These are phyloP conservation scores for Trichaptum fuscoviolaceum DNA, from an alignment of 768 basidiomycete species.

Conservation along the genomic window DNA sequence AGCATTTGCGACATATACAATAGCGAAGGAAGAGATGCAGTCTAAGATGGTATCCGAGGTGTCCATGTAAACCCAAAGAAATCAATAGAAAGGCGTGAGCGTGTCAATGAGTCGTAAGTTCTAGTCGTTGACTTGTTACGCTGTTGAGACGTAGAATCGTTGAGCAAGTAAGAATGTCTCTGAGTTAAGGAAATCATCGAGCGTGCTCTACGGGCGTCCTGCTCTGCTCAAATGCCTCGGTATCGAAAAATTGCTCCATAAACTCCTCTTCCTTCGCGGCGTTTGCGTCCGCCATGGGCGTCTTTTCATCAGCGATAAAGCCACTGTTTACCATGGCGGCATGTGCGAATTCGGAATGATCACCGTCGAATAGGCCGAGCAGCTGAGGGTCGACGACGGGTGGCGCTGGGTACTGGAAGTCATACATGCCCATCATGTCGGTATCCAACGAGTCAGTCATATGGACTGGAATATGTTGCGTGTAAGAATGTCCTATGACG, in stretches of 20 bases:
- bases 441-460: neutral
- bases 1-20: neutral
- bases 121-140: neutral
- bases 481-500: neutral
- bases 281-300: neutral
- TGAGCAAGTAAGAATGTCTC: neutral
- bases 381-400: neutral
- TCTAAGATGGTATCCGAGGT: neutral
- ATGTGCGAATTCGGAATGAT: neutral
- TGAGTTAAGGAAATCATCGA: neutral
- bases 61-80: too few species aligned
- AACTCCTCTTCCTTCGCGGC: neutral
- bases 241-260: neutral
- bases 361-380: neutral
- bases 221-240: neutral
- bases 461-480: neutral
- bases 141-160: neutral
- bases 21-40: neutral
- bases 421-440: neutral
- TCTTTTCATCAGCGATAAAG: neutral
- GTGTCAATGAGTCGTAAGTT: neutral
- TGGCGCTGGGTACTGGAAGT: neutral
- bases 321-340: neutral
- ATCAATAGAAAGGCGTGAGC: too few species aligned
- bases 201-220: too few species aligned